Evolutionary conservation across 2,329 filamentous ascomycete species (phyloP).

Genomic region (Alternaria panax): DNA sequence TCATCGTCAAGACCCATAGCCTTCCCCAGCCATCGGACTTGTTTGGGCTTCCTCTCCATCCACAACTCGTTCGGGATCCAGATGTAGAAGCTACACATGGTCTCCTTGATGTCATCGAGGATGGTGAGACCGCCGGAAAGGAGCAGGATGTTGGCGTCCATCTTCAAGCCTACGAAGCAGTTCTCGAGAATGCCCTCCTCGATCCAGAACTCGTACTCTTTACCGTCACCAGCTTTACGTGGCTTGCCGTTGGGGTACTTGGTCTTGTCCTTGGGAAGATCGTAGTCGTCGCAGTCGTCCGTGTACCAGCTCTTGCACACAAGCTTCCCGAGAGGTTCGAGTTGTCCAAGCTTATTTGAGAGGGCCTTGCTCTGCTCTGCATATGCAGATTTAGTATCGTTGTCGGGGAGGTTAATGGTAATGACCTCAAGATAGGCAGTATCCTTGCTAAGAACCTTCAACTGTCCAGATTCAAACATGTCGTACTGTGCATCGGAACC

Average conservation of each 20-base stretch:
- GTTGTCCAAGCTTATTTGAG: constrained; percentile 48
- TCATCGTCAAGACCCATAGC: constrained; percentile 27
- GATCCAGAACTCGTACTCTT: constrained; percentile 66
- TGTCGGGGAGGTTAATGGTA: constrained; percentile 58
- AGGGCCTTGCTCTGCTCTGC: constrained; percentile 40
- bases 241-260: constrained; percentile 36
- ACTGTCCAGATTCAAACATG: constrained; percentile 30
- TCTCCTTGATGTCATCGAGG: constrained; percentile 50
- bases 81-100: constrained; percentile 54
- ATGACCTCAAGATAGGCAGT: constrained; percentile 50
- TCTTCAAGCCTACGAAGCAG: constrained; percentile 66
- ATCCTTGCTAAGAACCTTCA: constrained; percentile 32
- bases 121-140: constrained; percentile 37
- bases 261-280: constrained; percentile 45
- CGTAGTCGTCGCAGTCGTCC: constrained; percentile 50
- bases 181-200: constrained; percentile 67
- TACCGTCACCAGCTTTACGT: constrained; percentile 41
- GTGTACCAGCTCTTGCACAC: constrained; percentile 60
- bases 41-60: constrained; percentile 40
- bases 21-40: constrained; percentile 35
- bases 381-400: constrained; percentile 58
- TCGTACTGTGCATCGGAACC: constrained; percentile 54
- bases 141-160: constrained; percentile 45
- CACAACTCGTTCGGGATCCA: constrained; percentile 55
- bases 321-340: constrained; percentile 63